Conservation (phyloP, 1,139 yeast species). For the Hemisphaericaspora lyxosophila region DNA sequence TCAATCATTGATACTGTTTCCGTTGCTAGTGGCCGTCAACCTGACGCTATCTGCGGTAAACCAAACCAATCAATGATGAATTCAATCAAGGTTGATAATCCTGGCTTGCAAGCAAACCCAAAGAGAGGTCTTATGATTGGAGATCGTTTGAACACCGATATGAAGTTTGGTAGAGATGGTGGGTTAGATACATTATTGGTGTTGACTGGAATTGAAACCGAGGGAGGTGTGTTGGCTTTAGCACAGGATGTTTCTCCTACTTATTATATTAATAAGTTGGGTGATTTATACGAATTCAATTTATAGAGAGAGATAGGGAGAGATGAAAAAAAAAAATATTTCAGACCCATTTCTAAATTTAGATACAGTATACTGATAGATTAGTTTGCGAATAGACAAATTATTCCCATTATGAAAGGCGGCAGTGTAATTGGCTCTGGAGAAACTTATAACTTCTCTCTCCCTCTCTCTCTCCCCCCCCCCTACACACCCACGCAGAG, state of each 20-base stretch:
- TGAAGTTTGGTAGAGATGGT: conserved; percentile 85
- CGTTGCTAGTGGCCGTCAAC: conserved; percentile 69
- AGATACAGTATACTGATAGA: too few relatives aligned
- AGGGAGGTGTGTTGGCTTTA: conserved; percentile 48
- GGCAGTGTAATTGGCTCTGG: too few relatives aligned
- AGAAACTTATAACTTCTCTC: too few relatives aligned
- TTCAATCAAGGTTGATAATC: conserved; percentile 72
- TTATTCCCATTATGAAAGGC: too few relatives aligned
- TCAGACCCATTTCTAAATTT: too few relatives aligned
- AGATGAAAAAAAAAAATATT: too few relatives aligned
- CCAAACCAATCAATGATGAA: conserved; percentile 91
- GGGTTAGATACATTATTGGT: conserved; percentile 83
- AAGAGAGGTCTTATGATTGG: conserved; percentile 86
- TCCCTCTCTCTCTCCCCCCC: too few relatives aligned
- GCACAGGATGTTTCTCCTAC: conserved; percentile 57
- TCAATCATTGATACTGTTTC: conserved; percentile 82
- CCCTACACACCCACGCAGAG: too few relatives aligned
- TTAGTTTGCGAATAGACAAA: too few relatives aligned
- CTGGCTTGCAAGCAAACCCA: conserved; percentile 49
- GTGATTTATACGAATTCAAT: conserved; percentile 66
- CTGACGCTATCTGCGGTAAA: conserved; percentile 77
- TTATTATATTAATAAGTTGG: conserved; percentile 70
- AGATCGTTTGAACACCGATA: conserved; percentile 92
- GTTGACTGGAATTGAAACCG: conserved; percentile 86
- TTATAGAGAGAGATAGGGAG: too few relatives aligned